phyloP scores from a whole-genome alignment of 2,329 filamentous ascomycete genomes.

The Furcasterigmium sp. region DNA sequence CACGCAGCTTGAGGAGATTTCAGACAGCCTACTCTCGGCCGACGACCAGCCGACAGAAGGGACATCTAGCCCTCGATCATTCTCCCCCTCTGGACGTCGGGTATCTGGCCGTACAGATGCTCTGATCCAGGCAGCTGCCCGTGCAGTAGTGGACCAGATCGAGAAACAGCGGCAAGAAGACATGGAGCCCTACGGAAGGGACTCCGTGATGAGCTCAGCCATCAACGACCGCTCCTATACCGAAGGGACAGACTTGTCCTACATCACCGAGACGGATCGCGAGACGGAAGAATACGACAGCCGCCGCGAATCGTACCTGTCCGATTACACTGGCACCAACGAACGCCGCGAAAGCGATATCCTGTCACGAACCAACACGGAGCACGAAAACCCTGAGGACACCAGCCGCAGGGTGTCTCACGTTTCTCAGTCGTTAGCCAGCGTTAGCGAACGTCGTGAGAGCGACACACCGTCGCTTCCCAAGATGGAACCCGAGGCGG shows the following conservation, averaged over 20 bases:
- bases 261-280: conserved; percentile 17
- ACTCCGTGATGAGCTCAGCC: conserved; percentile 24
- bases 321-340: conserved; percentile 4
- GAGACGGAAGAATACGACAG: conserved; percentile 1
- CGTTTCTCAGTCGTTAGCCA: conserved; percentile 7
- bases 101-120: conserved; percentile 42
- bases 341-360: conserved; percentile 4
- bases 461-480: conserved; percentile 1
- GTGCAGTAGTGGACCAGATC: conserved; percentile 43
- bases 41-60: conserved; percentile 2
- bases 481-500: neutral
- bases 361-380: neutral
- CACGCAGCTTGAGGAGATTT: too few species aligned
- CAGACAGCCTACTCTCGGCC: neutral
- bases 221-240: conserved; percentile 21
- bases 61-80: conserved; percentile 6
- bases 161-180: conserved; percentile 25
- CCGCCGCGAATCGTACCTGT: conserved; percentile 4
- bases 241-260: conserved; percentile 19
- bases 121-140: conserved; percentile 47
- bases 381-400: conserved; percentile 13
- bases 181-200: conserved; percentile 6
- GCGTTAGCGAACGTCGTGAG: conserved; percentile 4
- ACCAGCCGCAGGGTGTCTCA: conserved; percentile 10
- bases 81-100: conserved; percentile 24